phyloP scores from a whole-genome alignment of 805 yeast genomes.

The Millerozyma acaciae region DNA sequence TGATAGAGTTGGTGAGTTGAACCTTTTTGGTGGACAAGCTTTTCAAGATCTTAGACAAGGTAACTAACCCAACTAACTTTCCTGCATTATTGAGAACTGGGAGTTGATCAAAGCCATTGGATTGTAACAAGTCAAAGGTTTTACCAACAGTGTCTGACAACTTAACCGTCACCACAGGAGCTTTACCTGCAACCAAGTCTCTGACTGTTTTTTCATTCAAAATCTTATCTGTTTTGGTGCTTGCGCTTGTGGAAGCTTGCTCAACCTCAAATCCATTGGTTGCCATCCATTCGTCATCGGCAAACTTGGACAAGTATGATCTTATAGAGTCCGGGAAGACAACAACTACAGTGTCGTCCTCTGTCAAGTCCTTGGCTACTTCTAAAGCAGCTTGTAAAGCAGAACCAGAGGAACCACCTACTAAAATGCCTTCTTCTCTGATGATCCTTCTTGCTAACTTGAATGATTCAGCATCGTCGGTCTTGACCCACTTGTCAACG shows the following conservation, averaged over 20 bases:
- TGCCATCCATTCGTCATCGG: constrained; percentile 88
- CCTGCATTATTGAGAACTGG: constrained; percentile 66
- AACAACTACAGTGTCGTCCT: constrained; percentile 71
- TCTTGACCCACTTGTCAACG: constrained; percentile 81
- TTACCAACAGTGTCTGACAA: constrained; percentile 55
- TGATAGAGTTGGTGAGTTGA: constrained; percentile 52
- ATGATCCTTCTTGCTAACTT: constrained; percentile 77
- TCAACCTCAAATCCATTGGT: constrained; percentile 67
- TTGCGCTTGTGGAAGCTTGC: constrained; percentile 32
- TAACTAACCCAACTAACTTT: constrained; percentile 69
- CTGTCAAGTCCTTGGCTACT: constrained; percentile 64
- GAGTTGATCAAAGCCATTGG: constrained; percentile 79
- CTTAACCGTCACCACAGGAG: constrained; percentile 75
- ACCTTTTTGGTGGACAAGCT: constrained; percentile 59
- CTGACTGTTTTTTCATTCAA: constrained; percentile 47
- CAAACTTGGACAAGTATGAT: constrained; percentile 82
- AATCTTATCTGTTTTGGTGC: constrained; percentile 40
- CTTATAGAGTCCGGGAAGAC: constrained; percentile 85
- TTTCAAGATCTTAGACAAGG: constrained; percentile 68
- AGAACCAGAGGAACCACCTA: constrained; percentile 88
- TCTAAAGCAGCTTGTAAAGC: constrained; percentile 76
- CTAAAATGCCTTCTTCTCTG: constrained; percentile 78
- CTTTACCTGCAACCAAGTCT: constrained; percentile 59
- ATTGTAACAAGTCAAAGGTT: constrained; percentile 66
- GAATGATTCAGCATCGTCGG: constrained; percentile 79